phyloP scores from a whole-genome alignment of 495 filamentous ascomycete species.

The Tuber calosporum region DNA sequence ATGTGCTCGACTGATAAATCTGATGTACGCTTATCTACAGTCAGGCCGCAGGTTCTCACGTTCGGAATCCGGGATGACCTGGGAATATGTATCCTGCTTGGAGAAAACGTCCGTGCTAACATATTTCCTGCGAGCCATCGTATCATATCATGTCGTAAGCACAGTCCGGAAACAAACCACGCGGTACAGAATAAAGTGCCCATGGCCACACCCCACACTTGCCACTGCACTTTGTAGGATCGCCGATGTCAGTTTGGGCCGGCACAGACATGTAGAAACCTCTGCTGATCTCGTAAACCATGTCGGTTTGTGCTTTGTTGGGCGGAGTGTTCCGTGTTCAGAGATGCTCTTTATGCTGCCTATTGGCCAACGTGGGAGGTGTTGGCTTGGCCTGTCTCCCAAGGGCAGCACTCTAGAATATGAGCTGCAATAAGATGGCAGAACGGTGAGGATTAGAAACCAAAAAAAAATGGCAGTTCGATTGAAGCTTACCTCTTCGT shows the following conservation, averaged over 20 bases:
- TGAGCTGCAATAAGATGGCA: background rate
- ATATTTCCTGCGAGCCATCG: background rate
- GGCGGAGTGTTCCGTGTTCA: background rate
- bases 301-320: background rate
- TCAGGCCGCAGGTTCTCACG: background rate
- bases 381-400: background rate
- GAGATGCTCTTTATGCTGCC: background rate
- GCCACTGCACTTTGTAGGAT: background rate
- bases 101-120: background rate
- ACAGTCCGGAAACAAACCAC: background rate
- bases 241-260: background rate
- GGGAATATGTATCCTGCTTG: background rate
- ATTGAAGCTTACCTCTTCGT: background rate
- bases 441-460: background rate
- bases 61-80: background rate
- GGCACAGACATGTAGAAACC: background rate
- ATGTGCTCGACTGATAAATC: background rate
- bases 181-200: background rate
- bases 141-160: conserved; percentile 3
- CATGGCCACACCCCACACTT: background rate
- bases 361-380: background rate
- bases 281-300: background rate
- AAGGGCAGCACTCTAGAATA: background rate
- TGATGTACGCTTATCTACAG: background rate
- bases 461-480: background rate